These are phyloP conservation scores for Avena atlantica DNA, from an alignment of 176 grass and related monocot genomes.

Conservation along the genomic window DNA sequence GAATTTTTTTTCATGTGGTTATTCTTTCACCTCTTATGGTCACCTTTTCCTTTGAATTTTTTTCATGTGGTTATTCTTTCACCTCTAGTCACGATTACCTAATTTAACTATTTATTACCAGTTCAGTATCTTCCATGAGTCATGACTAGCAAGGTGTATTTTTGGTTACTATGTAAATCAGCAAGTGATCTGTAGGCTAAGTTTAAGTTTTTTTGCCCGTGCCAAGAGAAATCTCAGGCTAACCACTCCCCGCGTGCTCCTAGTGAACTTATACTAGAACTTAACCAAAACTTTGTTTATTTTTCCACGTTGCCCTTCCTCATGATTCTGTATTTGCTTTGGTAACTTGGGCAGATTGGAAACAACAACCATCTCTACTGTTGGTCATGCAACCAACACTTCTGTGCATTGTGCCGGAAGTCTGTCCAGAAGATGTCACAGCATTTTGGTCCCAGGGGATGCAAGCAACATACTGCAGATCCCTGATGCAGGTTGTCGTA, in stretches of 20 bases:
- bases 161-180: slow-evolving; percentile 13
- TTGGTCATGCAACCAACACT: slow-evolving; percentile 78
- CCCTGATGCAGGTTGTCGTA: slow-evolving; percentile 31
- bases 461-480: slow-evolving; percentile 78
- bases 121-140: neutral
- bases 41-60: neutral
- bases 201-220: neutral
- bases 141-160: neutral
- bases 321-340: slow-evolving; percentile 28
- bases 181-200: neutral
- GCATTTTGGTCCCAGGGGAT: slow-evolving; percentile 74
- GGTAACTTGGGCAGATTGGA: slow-evolving; percentile 56
- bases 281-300: neutral
- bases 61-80: neutral
- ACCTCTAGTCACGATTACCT: slow-evolving; percentile 1
- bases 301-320: neutral
- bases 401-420: slow-evolving; percentile 72
- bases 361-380: slow-evolving; percentile 85
- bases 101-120: neutral
- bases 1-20: neutral
- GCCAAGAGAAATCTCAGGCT: neutral
- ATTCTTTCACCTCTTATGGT: neutral
- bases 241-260: neutral
- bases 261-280: neutral
- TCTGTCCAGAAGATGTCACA: slow-evolving; percentile 58